Percentiles rank a stretch among this genome's conserved stretches.
Conservation (phyloP, 768 basidiomycete genomes). For the Tricholoma sp. region DNA sequence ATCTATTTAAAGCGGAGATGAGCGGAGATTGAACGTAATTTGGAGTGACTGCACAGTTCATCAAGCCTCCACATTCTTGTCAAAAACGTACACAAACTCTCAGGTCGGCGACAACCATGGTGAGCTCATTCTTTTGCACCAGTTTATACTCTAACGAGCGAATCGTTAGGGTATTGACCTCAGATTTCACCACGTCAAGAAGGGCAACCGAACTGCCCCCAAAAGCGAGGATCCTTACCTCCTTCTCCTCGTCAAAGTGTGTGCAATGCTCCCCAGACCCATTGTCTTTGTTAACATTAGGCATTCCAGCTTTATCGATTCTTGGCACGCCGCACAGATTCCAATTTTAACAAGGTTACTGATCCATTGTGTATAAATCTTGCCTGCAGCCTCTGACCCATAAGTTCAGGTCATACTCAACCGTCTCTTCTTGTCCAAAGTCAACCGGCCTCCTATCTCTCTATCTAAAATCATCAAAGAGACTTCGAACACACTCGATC, state of each 20-base stretch:
- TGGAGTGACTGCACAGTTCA: conserved; percentile 56
- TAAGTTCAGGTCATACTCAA: conserved; percentile 77
- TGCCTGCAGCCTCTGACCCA: conserved; percentile 16
- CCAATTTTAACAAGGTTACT: conserved; percentile 88
- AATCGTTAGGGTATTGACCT: conserved; percentile 86
- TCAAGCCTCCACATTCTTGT: conserved; percentile 43
- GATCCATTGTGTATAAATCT: neutral
- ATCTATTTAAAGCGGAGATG: conserved; percentile 34
- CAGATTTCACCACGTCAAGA: conserved; percentile 97
- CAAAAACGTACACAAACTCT: conserved; percentile 44
- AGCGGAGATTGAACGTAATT: conserved; percentile 40
- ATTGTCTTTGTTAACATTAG: neutral
- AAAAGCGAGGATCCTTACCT: conserved; percentile 99
- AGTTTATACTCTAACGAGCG: conserved; percentile 5
- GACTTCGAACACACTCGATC: conserved; percentile 60
- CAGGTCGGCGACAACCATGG: conserved; percentile 67
- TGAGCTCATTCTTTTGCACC: conserved; percentile 50
- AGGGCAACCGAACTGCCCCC: conserved; percentile 89
- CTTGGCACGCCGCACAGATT: conserved; percentile 94
- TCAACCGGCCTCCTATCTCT: conserved; percentile 95
- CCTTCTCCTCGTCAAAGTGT: conserved; percentile 94
- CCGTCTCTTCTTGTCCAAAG: conserved; percentile 94
- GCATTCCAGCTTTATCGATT: conserved; percentile 88
- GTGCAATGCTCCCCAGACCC: conserved; percentile 7
- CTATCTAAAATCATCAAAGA: conserved; percentile 89